A percentile compares a stretch with the other conserved stretches of the same genome.
Evolutionary conservation across 192 early-diverging fungal genomes (phyloP).

Genomic region (Coemansia sp.): DNA sequence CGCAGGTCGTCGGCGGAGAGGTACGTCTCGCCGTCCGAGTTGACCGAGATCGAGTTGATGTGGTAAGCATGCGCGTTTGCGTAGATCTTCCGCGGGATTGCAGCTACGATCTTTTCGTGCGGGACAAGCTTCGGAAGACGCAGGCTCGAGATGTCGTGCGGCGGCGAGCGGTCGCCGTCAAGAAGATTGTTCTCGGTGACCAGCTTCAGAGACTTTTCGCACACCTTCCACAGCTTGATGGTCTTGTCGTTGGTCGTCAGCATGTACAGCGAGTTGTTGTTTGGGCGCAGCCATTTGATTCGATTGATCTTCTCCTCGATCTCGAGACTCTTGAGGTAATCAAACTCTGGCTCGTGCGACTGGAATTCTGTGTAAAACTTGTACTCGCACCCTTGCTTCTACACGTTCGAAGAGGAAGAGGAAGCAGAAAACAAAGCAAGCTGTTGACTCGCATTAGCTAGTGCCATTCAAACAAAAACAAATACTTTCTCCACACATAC

Average conservation of each 20-base stretch:
- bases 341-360: constrained; percentile 99
- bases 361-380: constrained; percentile 99
- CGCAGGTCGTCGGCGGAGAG: constrained; percentile 96
- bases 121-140: constrained; percentile 85
- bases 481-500: neutral
- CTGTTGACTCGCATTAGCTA: neutral
- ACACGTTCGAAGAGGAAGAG: neutral
- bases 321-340: constrained; percentile 98
- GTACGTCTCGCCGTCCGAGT: constrained; percentile 98
- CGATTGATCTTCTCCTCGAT: constrained; percentile 99
- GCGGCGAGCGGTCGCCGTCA: constrained; percentile 60
- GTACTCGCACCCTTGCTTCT: constrained; percentile 99
- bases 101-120: constrained; percentile 95
- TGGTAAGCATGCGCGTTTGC: constrained; percentile 99
- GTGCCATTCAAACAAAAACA: neutral
- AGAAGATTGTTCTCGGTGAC: constrained; percentile 89
- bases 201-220: constrained; percentile 95
- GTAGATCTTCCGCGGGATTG: constrained; percentile 92
- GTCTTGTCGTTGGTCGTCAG: constrained; percentile 99
- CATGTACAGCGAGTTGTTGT: constrained; percentile 95
- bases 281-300: constrained; percentile 96
- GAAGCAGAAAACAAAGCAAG: neutral
- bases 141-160: constrained; percentile 53
- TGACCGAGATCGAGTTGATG: constrained; percentile 99
- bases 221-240: constrained; percentile 99